Percentiles rank a stretch among this genome's conserved stretches.
Conservation (phyloP, 805 yeast genomes). For the Danielozyma ontarioensis region DNA sequence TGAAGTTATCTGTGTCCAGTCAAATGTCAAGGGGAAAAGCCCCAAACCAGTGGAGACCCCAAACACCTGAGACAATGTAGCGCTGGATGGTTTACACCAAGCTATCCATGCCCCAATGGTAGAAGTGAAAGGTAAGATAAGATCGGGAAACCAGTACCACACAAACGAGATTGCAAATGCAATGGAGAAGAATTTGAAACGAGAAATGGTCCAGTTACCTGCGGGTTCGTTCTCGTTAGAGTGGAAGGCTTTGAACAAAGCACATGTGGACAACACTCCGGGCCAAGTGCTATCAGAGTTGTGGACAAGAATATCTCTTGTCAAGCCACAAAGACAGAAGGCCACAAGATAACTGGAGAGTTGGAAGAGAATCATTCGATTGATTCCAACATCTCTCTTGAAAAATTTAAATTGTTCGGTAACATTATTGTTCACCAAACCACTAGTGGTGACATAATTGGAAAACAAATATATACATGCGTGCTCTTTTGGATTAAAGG, state of each 20-base stretch:
- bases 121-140: slow-evolving; percentile 4
- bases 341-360: slow-evolving; percentile 4
- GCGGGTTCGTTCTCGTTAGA: slow-evolving; percentile 45
- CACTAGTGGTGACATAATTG: slow-evolving; percentile 3
- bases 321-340: slow-evolving; percentile 3
- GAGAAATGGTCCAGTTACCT: slow-evolving; percentile 57
- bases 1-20: slow-evolving; percentile 7
- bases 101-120: slow-evolving; percentile 6
- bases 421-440: slow-evolving; percentile 4
- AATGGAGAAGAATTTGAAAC: slow-evolving; percentile 43
- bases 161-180: slow-evolving; percentile 36
- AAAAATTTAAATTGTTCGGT: slow-evolving; percentile 8
- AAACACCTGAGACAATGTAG: slow-evolving; percentile 7
- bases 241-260: slow-evolving; percentile 7
- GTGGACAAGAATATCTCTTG: slow-evolving; percentile 2
- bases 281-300: slow-evolving; percentile 5
- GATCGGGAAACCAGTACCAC: slow-evolving; percentile 46
- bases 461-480: slow-evolving; percentile 4
- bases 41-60: slow-evolving; percentile 8
- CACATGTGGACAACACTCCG: slow-evolving; percentile 4
- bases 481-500: slow-evolving; percentile 4
- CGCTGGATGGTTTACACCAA: slow-evolving; percentile 7
- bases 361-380: slow-evolving; percentile 7
- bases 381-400: slow-evolving; percentile 4
- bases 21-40: slow-evolving; percentile 9